Percentiles rank a stretch among this genome's conserved stretches.
phyloP scores from a whole-genome alignment of 495 filamentous ascomycete genomes.

The Penicillium malachiteum region DNA sequence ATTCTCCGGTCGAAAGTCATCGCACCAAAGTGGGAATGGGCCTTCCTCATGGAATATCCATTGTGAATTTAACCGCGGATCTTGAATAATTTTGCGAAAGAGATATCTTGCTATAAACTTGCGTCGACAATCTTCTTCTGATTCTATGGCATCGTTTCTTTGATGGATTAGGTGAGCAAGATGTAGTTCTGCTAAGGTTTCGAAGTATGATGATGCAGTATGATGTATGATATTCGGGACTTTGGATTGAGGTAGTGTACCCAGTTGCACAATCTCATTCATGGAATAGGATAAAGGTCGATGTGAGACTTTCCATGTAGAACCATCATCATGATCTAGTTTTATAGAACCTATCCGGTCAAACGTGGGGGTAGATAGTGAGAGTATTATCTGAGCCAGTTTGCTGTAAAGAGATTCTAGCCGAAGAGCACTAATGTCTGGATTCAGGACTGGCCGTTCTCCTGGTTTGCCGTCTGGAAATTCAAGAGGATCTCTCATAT shows the following conservation, averaged over 20 bases:
- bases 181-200: slow-evolving; percentile 40
- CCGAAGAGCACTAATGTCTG: background rate
- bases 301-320: slow-evolving; percentile 8
- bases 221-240: slow-evolving; percentile 1
- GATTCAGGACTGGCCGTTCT: slow-evolving; percentile 5
- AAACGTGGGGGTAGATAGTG: slow-evolving; percentile 1
- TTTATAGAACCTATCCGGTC: slow-evolving; percentile 6
- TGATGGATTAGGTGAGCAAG: slow-evolving; percentile 40
- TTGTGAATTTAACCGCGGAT: background rate
- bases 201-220: slow-evolving; percentile 8
- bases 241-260: slow-evolving; percentile 7
- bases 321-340: background rate
- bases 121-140: slow-evolving; percentile 11
- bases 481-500: slow-evolving; percentile 7
- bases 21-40: slow-evolving; percentile 1
- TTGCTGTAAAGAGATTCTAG: slow-evolving; percentile 7
- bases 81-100: slow-evolving; percentile 5
- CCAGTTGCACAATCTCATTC: slow-evolving; percentile 6
- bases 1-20: slow-evolving; percentile 1
- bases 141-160: slow-evolving; percentile 10
- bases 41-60: slow-evolving; percentile 3
- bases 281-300: slow-evolving; percentile 10
- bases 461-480: slow-evolving; percentile 1
- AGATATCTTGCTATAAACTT: slow-evolving; percentile 3
- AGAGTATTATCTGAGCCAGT: slow-evolving; percentile 2